phyloP scores from a whole-genome alignment of 345 rosid genomes.

The Nephelium lappaceum region DNA sequence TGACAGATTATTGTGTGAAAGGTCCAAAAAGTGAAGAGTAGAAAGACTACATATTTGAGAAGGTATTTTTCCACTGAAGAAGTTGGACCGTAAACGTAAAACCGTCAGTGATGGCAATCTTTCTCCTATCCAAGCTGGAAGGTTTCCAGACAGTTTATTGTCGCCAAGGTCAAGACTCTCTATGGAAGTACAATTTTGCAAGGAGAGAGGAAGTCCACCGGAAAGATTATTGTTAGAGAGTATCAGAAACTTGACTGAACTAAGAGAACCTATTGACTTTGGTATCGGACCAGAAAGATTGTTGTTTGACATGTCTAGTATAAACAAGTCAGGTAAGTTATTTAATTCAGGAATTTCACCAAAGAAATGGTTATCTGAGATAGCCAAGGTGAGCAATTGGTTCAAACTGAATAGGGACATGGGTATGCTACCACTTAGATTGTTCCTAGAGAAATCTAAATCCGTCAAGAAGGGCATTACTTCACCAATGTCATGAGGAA shows the following conservation, averaged over 20 bases:
- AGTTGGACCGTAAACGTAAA: slow-evolving; percentile 3
- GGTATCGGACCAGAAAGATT: slow-evolving; percentile 25
- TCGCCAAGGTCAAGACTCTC: slow-evolving; percentile 16
- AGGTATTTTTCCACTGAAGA: slow-evolving; percentile 22
- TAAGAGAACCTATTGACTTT: slow-evolving; percentile 15
- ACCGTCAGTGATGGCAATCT: slow-evolving; percentile 16
- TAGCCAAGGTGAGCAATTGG: not conserved
- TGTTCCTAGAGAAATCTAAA: slow-evolving; percentile 25
- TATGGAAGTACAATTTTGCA: slow-evolving; percentile 12
- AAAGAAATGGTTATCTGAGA: slow-evolving; percentile 21
- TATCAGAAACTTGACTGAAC: not conserved
- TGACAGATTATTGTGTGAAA: slow-evolving; percentile 12
- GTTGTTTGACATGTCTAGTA: slow-evolving; percentile 20
- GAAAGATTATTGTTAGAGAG: slow-evolving; percentile 22
- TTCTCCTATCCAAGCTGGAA: slow-evolving; percentile 32
- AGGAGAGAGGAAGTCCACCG: slow-evolving; percentile 18
- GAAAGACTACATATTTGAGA: slow-evolving; percentile 13
- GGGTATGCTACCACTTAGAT: slow-evolving; percentile 24
- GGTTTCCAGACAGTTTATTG: slow-evolving; percentile 16
- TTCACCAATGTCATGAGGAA: slow-evolving; percentile 12
- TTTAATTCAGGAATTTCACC: slow-evolving; percentile 20
- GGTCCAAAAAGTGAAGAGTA: slow-evolving; percentile 19
- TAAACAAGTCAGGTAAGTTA: not conserved
- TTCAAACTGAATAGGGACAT: slow-evolving; percentile 13
- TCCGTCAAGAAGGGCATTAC: not conserved